Evolutionary conservation across 129 eudicot genomes (phyloP).

Genomic region (Centaurea solstitialis): DNA sequence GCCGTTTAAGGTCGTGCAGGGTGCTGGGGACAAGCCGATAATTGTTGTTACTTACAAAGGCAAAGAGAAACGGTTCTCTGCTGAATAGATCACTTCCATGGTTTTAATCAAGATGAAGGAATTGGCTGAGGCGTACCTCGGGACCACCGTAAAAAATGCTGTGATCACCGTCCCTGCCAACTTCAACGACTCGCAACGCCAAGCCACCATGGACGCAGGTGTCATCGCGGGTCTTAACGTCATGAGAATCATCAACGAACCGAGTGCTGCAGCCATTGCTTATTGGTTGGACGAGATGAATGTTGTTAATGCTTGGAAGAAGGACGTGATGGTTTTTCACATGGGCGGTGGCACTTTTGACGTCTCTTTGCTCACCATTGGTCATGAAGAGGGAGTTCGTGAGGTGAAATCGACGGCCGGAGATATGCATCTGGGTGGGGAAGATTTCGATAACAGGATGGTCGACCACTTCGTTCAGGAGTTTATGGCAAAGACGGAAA

Average conservation of each 20-base stretch:
- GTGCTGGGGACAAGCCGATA: slow-evolving; percentile 43
- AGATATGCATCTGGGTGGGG: slow-evolving; percentile 62
- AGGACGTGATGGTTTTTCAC: slow-evolving; percentile 45
- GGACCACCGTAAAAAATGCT: slow-evolving; percentile 31
- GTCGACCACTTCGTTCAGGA: slow-evolving; percentile 64
- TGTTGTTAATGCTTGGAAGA: slow-evolving; percentile 32
- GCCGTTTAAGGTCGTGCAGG: slow-evolving; percentile 46
- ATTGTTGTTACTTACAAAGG: slow-evolving; percentile 40
- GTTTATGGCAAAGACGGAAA: slow-evolving; percentile 57
- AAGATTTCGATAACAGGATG: slow-evolving; percentile 57
- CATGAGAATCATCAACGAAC: slow-evolving; percentile 42
- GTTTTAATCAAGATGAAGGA: slow-evolving; percentile 43
- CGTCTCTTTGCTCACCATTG: slow-evolving; percentile 5
- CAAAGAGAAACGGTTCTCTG: slow-evolving; percentile 43
- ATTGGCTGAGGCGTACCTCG: slow-evolving; percentile 40
- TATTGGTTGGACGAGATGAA: slow-evolving; percentile 51
- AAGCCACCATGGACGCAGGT: slow-evolving; percentile 35
- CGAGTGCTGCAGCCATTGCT: slow-evolving; percentile 54
- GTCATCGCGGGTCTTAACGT: slow-evolving; percentile 34
- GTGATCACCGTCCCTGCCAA: slow-evolving; percentile 32
- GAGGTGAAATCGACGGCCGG: slow-evolving; percentile 59
- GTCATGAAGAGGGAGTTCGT: slow-evolving; percentile 17
- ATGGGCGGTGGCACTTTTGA: slow-evolving; percentile 16
- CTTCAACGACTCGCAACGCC: slow-evolving; percentile 34
- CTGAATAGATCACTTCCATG: slow-evolving; percentile 45